Evolutionary conservation across 225 moss, liverwort and hornwort genomes (phyloP), one percentile per base, ranked within the genome.

Genomic region (Straminergon stramineum): DNA sequence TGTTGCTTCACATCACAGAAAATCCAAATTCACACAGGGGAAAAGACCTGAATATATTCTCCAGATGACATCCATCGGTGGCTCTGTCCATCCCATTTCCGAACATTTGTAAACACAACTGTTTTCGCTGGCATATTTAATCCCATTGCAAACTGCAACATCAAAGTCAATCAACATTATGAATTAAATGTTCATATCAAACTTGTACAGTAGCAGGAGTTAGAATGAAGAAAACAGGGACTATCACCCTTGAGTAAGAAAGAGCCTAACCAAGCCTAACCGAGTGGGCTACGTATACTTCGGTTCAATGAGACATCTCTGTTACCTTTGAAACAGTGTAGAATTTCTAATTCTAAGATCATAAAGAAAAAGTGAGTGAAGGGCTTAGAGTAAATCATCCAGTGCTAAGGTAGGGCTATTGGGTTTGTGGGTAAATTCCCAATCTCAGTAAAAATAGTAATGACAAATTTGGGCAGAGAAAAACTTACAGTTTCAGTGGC

Each of bases 61-160:
- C 99, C 97, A 88, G 97, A 94, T 84, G 99, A 93, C 89, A 99
- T 90, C 99, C 97, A 99, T 78, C 99, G 96, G 87, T 97, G 97
- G 89, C 95, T 97, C 88, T 97, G 95, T 82, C 99, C 99, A 89
- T 99, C 99, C 93, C 96, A 99, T 91, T 99, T 99, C 35, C 99
- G 95, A 53, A 99, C 97, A 89, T 95, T 97, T 64, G 99, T 99
- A 84, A 99, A 99, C 86, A 99, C 97, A 57, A 99, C 99, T 27
- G 99, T 97, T 90, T 97, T 99, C 83, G 99, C 97, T 75, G 99
- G 97, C 99, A 99, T 99, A 84, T 99, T 99, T 79, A 99, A 90
- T 85, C 99, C 99, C 90, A 99, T 99, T 31, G 94, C 92, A 86
- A 90, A 95, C 97, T 99, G 93, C 86, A 92, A 92, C 79, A 93